These are phyloP conservation scores for Boletales sp. DNA, from an alignment of 768 basidiomycete genomes.

Conservation along the genomic window DNA sequence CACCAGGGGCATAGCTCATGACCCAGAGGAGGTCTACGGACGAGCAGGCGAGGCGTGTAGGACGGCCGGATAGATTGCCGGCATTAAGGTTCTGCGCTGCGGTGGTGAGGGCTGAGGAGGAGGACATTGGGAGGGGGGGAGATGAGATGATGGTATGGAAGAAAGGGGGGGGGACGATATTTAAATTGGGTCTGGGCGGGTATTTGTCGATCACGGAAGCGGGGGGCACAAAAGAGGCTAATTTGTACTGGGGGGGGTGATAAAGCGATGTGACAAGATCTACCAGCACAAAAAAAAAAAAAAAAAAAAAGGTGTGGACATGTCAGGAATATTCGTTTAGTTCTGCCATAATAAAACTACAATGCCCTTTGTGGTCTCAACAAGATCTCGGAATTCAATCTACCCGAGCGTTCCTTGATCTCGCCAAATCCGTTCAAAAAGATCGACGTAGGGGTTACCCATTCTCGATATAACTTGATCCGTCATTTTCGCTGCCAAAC, in stretches of 20 bases:
- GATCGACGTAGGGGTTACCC: constrained; percentile 10
- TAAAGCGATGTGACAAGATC: neutral
- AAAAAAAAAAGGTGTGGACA: neutral
- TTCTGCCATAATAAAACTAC: neutral
- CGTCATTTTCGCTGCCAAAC: too few relatives aligned
- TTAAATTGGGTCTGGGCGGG: constrained; percentile 19
- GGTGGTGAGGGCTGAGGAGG: constrained; percentile 1
- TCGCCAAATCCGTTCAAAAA: neutral
- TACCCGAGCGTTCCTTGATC: constrained; percentile 10
- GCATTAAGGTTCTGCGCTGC: constrained; percentile 9
- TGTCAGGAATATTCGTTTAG: neutral
- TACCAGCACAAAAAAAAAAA: too few relatives aligned
- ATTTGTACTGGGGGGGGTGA: neutral
- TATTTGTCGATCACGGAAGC: constrained; percentile 18
- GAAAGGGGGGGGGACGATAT: constrained; percentile 8
- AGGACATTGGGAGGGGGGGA: constrained; percentile 9
- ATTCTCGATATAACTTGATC: neutral
- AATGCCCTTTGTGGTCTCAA: constrained; percentile 13
- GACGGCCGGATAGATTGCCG: constrained; percentile 5
- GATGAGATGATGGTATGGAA: neutral
- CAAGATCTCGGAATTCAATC: constrained; percentile 25
- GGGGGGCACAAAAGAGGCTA: constrained; percentile 15
- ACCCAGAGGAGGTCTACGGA: constrained; percentile 57
- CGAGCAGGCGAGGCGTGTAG: constrained; percentile 40
- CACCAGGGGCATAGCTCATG: constrained; percentile 57